These are phyloP conservation scores for Akanthomyces muscarius DNA, from an alignment of 2,329 filamentous ascomycete genomes.

Conservation along the genomic window DNA sequence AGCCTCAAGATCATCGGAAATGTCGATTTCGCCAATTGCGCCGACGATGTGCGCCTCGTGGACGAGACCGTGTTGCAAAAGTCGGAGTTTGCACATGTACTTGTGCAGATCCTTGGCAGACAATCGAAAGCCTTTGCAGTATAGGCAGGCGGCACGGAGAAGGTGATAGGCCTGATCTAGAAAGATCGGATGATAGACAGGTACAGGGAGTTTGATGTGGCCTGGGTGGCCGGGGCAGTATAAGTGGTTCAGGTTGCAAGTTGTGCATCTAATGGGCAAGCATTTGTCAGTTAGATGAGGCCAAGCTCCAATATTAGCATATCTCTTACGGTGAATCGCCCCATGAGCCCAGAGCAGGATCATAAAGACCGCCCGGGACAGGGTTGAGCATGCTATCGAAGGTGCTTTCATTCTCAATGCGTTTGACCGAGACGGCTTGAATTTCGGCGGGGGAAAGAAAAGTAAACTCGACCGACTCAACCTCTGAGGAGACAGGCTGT, in stretches of 20 bases:
- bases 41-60: conserved; percentile 61
- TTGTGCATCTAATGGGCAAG: conserved; percentile 66
- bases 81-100: conserved; percentile 76
- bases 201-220: conserved; percentile 90
- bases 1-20: conserved; percentile 32
- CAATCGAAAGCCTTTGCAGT: conserved; percentile 84
- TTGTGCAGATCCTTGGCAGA: conserved; percentile 71
- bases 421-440: conserved; percentile 83
- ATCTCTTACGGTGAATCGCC: conserved; percentile 68
- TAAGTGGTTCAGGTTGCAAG: conserved; percentile 78
- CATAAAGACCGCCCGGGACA: conserved; percentile 85
- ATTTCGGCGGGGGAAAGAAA: conserved; percentile 82
- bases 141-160: conserved; percentile 81
- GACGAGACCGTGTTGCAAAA: conserved; percentile 80
- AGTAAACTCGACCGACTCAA: conserved; percentile 84
- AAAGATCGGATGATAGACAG: conserved; percentile 94
- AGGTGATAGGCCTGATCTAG: conserved; percentile 87
- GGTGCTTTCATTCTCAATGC: conserved; percentile 89
- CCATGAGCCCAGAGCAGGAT: conserved; percentile 86
- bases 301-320: conserved; percentile 7
- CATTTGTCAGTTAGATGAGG: background rate
- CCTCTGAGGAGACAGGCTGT: conserved; percentile 77
- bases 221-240: conserved; percentile 90
- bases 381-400: conserved; percentile 90
- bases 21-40: conserved; percentile 42